Conservation (phyloP, 192 early-diverging fungal genomes). For the Coemansia sp. region DNA sequence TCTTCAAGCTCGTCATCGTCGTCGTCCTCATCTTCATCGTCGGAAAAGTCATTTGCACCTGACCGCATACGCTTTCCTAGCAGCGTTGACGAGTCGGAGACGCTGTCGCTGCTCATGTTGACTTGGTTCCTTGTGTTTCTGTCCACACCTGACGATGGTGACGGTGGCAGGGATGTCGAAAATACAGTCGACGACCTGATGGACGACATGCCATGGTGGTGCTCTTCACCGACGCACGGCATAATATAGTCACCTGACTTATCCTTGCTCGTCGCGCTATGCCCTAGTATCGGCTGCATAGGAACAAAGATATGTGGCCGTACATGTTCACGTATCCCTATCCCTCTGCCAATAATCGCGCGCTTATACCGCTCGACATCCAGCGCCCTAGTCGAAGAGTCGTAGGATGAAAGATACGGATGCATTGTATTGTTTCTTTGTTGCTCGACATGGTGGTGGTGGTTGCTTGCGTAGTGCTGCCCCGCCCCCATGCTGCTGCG, state of each 20-base stretch:
- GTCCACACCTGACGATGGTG: too few relatives aligned
- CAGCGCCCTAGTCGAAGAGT: background rate
- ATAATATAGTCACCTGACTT: slow-evolving; percentile 25
- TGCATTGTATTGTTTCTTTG: too few relatives aligned
- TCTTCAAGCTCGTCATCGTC: slow-evolving; percentile 1
- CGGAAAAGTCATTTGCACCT: slow-evolving; percentile 6
- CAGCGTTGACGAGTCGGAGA: background rate
- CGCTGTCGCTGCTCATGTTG: too few relatives aligned
- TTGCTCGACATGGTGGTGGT: too few relatives aligned
- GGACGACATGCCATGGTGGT: background rate
- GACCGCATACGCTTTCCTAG: slow-evolving; percentile 5
- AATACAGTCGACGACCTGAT: background rate
- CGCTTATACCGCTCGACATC: background rate
- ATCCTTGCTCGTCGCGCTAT: slow-evolving; percentile 29
- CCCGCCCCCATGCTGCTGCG: background rate
- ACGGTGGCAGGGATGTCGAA: too few relatives aligned
- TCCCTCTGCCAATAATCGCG: background rate
- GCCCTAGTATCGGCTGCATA: slow-evolving; percentile 21
- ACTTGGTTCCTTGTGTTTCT: too few relatives aligned
- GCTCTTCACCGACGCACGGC: background rate
- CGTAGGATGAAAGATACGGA: background rate
- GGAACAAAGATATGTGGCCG: slow-evolving; percentile 32
- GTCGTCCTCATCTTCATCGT: slow-evolving; percentile 20
- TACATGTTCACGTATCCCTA: background rate
- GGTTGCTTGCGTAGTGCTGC: background rate